A percentile compares a stretch with the other conserved stretches of the same genome.
phyloP scores from a whole-genome alignment of 176 grass and related monocot genomes.

The Ensete ventricosum region DNA sequence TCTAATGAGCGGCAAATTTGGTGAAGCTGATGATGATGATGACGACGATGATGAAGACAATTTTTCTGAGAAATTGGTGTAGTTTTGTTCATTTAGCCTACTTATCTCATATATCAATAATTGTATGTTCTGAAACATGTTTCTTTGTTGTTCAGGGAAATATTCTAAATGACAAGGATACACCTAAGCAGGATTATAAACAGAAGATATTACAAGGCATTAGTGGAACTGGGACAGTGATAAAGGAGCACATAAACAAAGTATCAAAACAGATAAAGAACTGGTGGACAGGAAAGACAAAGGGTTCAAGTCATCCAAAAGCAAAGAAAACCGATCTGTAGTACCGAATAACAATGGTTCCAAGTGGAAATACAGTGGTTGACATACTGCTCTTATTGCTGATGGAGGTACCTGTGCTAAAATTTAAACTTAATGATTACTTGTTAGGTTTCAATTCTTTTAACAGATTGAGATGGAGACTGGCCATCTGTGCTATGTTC shows the following conservation, averaged over 20 bases:
- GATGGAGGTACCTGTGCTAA: not conserved
- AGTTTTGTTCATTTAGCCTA: no score
- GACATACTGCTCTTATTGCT: not conserved
- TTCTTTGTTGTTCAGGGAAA: conserved; percentile 10
- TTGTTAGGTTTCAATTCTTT: not conserved
- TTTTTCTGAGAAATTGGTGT: not conserved
- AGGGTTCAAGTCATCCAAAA: not conserved
- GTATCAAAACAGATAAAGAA: not conserved
- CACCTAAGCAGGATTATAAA: conserved; percentile 1
- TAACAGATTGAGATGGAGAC: not conserved
- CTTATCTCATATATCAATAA: not conserved
- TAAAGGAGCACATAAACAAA: not conserved
- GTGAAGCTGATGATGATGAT: not conserved
- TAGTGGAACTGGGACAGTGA: not conserved
- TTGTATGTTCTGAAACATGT: not conserved
- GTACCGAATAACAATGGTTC: no score
- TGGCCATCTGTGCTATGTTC: not conserved
- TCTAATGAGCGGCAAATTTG: conserved; percentile 9
- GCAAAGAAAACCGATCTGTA: not conserved
- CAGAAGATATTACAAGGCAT: conserved; percentile 3
- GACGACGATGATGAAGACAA: not conserved
- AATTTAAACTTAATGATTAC: not conserved
- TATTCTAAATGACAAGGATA: not conserved
- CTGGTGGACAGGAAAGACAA: not conserved
- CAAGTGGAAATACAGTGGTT: not conserved